Conservation (phyloP, 345 rosid species). For the Leavenworthia alabamica region DNA sequence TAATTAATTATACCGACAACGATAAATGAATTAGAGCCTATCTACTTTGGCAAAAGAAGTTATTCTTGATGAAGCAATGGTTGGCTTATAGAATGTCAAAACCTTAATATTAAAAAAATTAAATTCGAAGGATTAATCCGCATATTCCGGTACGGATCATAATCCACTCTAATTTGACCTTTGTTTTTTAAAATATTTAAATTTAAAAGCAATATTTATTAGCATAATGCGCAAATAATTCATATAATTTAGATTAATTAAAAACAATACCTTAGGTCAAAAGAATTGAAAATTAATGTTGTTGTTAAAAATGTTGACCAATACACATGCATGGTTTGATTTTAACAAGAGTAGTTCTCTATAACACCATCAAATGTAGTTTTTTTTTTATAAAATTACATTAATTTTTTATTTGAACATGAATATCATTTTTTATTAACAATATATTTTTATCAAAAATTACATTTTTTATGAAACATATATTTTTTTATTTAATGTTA, state of each 20-base stretch:
- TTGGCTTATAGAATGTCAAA: slow-evolving; percentile 33
- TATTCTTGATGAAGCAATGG: slow-evolving; percentile 31
- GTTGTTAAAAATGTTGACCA: neutral
- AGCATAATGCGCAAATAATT: neutral
- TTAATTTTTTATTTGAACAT: too few species aligned
- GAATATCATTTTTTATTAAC: too few species aligned
- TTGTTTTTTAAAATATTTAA: neutral
- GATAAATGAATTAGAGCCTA: slow-evolving; percentile 21
- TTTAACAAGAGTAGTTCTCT: too few species aligned
- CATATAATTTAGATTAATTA: neutral
- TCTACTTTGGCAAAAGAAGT: slow-evolving; percentile 23
- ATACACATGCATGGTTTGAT: too few species aligned
- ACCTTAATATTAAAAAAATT: slow-evolving; percentile 25
- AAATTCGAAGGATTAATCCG: slow-evolving; percentile 22
- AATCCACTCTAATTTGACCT: slow-evolving; percentile 30
- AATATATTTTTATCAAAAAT: too few species aligned
- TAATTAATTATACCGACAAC: slow-evolving; percentile 1
- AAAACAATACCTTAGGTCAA: neutral
- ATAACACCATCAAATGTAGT: too few species aligned
- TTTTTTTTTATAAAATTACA: too few species aligned
- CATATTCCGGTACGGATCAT: slow-evolving; percentile 31
- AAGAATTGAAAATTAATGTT: neutral
- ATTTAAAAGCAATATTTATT: neutral
- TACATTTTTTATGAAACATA: too few species aligned
- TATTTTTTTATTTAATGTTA: too few species aligned